Percentiles rank a stretch among this genome's conserved stretches.
Conservation (phyloP, 1,284 basidiomycete species). For the Sanghuangporus baumii region DNA sequence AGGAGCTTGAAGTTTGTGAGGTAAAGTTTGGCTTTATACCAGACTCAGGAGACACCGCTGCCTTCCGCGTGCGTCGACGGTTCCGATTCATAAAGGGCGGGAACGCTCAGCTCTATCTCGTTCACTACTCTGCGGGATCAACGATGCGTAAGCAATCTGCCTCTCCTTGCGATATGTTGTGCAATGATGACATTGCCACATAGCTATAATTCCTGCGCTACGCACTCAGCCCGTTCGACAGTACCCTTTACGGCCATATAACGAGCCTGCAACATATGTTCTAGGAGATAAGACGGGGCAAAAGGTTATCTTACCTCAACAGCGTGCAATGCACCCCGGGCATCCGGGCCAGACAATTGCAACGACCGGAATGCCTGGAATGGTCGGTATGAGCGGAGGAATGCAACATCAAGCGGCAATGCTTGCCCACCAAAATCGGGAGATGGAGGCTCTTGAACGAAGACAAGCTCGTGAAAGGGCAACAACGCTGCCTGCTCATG, state of each 20-base stretch:
- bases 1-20: conserved; percentile 74
- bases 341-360: conserved; percentile 29
- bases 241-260: conserved; percentile 61
- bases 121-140: conserved; percentile 66
- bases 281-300: conserved; percentile 63
- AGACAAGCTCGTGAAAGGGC: conserved; percentile 33
- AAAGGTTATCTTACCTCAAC: conserved; percentile 41
- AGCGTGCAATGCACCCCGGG: conserved; percentile 26
- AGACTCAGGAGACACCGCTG: conserved; percentile 46
- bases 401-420: conserved; percentile 42
- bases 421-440: conserved; percentile 63
- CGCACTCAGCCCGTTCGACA: conserved; percentile 54
- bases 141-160: conserved; percentile 47
- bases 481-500: conserved; percentile 10
- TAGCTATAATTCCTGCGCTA: conserved; percentile 52
- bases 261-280: conserved; percentile 61
- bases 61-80: conserved; percentile 59
- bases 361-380: conserved; percentile 24
- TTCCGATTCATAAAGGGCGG: conserved; percentile 69
- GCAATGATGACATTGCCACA: background rate
- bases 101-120: conserved; percentile 58
- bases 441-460: conserved; percentile 62
- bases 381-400: conserved; percentile 27
- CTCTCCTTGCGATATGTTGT: background rate
- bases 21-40: conserved; percentile 72